Conservation (phyloP, 768 basidiomycete genomes). For the Lentinula guzmanii region DNA sequence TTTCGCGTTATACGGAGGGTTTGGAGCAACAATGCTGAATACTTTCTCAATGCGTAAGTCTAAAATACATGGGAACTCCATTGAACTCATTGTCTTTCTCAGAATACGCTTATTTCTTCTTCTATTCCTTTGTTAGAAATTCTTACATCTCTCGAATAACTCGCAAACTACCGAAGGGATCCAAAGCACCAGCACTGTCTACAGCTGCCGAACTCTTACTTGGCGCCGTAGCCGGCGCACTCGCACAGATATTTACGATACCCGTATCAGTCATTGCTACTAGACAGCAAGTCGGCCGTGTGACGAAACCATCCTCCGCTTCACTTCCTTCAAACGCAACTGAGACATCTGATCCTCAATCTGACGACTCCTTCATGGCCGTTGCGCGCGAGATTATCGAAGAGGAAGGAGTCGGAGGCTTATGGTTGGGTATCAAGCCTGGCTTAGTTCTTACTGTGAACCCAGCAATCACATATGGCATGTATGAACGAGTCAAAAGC, state of each 20-base stretch:
- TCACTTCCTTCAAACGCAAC: conserved; percentile 1
- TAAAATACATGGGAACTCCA: conserved; percentile 4
- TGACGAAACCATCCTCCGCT: conserved; percentile 6
- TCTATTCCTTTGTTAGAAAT: conserved; percentile 87
- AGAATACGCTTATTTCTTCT: conserved; percentile 99
- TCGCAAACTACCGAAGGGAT: conserved; percentile 51
- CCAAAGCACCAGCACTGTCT: conserved; percentile 57
- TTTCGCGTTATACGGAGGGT: conserved; percentile 82
- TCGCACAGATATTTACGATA: conserved; percentile 97
- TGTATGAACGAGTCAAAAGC: conserved; percentile 87
- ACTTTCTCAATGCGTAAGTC: conserved; percentile 94
- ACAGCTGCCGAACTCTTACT: conserved; percentile 79
- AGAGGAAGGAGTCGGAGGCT: conserved; percentile 80
- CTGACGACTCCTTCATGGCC: conserved; percentile 68
- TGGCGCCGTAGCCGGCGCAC: conserved; percentile 87
- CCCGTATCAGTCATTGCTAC: conserved; percentile 98
- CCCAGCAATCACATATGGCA: conserved; percentile 95
- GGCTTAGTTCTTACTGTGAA: conserved; percentile 94
- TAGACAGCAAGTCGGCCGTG: conserved; percentile 82
- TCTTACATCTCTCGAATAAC: conserved; percentile 73
- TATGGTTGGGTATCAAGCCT: conserved; percentile 93
- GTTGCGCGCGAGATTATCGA: conserved; percentile 84
- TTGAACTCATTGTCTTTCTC: conserved; percentile 2
- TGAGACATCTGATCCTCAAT: conserved; percentile 6
- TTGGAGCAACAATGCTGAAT: conserved; percentile 95